These are phyloP conservation scores for Fusarium guadeloupense DNA, from an alignment of 2,329 filamentous ascomycete genomes.

Conservation along the genomic window DNA sequence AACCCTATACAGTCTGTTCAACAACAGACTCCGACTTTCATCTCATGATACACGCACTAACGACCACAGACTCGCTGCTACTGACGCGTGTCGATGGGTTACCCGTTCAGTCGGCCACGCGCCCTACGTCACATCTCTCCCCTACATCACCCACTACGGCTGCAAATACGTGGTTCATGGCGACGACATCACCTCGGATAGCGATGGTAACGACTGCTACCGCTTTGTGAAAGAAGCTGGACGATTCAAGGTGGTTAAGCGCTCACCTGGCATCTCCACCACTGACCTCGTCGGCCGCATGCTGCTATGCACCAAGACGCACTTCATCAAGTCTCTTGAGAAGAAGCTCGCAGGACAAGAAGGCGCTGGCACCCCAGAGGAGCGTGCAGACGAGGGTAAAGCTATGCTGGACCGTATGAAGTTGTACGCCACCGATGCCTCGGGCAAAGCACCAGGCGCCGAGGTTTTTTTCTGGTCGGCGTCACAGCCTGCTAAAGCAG, in stretches of 20 bases:
- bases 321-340: slow-evolving; percentile 87
- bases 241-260: slow-evolving; percentile 95
- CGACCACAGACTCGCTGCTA: slow-evolving; percentile 75
- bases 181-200: slow-evolving; percentile 96
- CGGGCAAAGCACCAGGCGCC: slow-evolving; percentile 78
- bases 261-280: slow-evolving; percentile 95
- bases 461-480: slow-evolving; percentile 87
- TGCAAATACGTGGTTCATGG: slow-evolving; percentile 97
- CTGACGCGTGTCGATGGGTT: slow-evolving; percentile 95
- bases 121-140: slow-evolving; percentile 92
- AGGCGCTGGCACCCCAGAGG: slow-evolving; percentile 73
- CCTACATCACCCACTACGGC: slow-evolving; percentile 95
- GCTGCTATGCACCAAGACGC: slow-evolving; percentile 92
- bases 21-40: neutral
- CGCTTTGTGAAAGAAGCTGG: slow-evolving; percentile 94
- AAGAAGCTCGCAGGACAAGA: slow-evolving; percentile 74
- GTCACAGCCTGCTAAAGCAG: slow-evolving; percentile 58
- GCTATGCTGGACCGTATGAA: slow-evolving; percentile 81
- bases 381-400: slow-evolving; percentile 69
- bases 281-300: slow-evolving; percentile 98
- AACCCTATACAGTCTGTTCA: neutral
- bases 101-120: slow-evolving; percentile 84
- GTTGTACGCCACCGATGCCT: slow-evolving; percentile 89
- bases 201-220: slow-evolving; percentile 94
- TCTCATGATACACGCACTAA: slow-evolving; percentile 15